Percentiles rank a stretch among this genome's conserved stretches.
These are phyloP conservation scores for Tylopilus sp. DNA, from an alignment of 1,284 basidiomycete genomes.

Conservation along the genomic window DNA sequence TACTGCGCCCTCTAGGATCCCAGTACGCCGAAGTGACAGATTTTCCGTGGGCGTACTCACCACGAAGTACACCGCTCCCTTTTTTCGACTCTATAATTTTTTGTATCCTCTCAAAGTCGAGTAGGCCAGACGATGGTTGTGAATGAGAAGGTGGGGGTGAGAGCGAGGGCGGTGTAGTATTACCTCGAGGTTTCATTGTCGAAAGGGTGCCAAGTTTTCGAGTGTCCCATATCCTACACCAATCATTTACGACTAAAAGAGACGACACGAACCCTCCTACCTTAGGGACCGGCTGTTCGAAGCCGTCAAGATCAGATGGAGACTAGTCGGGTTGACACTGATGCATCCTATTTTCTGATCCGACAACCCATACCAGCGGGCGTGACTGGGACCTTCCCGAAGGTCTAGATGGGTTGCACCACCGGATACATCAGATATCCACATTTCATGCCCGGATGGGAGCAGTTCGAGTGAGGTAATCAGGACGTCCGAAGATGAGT, in stretches of 20 bases:
- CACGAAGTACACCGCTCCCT: slow-evolving; percentile 54
- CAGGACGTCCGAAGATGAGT: slow-evolving; percentile 54
- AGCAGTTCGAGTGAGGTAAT: slow-evolving; percentile 65
- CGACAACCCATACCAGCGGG: slow-evolving; percentile 60
- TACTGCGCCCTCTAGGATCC: slow-evolving; percentile 70
- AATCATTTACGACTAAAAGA: not conserved
- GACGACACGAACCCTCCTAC: slow-evolving; percentile 37
- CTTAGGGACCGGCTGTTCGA: slow-evolving; percentile 67
- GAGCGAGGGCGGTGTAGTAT: slow-evolving; percentile 14
- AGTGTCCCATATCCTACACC: slow-evolving; percentile 68
- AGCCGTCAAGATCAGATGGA: slow-evolving; percentile 64
- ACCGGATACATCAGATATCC: slow-evolving; percentile 70
- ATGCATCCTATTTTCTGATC: slow-evolving; percentile 71
- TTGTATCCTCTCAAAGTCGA: slow-evolving; percentile 46
- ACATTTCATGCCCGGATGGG: slow-evolving; percentile 68
- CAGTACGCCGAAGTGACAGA: slow-evolving; percentile 78
- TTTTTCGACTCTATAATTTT: slow-evolving; percentile 46
- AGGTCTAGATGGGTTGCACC: slow-evolving; percentile 70
- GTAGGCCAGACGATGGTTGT: slow-evolving; percentile 20
- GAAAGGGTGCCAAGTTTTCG: slow-evolving; percentile 54
- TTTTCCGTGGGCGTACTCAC: slow-evolving; percentile 64
- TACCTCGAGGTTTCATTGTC: slow-evolving; percentile 24
- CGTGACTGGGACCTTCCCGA: slow-evolving; percentile 54
- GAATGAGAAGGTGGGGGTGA: slow-evolving; percentile 19
- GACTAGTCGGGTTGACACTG: slow-evolving; percentile 69